phyloP scores from a whole-genome alignment of 768 basidiomycete genomes.

The Trametes villosa region DNA sequence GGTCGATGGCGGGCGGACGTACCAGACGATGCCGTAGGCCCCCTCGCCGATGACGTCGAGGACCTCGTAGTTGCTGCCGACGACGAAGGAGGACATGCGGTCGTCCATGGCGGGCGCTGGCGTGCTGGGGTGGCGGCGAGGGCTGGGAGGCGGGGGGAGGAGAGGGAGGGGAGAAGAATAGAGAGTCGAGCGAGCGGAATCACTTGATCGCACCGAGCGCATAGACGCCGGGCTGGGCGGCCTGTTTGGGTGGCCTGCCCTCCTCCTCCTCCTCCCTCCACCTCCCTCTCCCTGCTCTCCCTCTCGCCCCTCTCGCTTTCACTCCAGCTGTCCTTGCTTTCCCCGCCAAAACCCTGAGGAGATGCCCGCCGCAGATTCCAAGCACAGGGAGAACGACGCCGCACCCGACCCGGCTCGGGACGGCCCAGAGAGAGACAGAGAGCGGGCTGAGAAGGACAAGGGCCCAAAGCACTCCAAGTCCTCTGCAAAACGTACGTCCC shows the following conservation, averaged over 20 bases:
- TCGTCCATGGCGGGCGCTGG: slow-evolving; percentile 32
- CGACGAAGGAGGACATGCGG: slow-evolving; percentile 36
- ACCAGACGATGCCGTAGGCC: slow-evolving; percentile 93
- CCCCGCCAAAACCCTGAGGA: background rate
- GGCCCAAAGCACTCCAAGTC: slow-evolving; percentile 26
- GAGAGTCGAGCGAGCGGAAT: background rate
- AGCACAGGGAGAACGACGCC: slow-evolving; percentile 24
- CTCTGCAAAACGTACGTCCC: slow-evolving; percentile 28
- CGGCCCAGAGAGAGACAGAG: slow-evolving; percentile 21
- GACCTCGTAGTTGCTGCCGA: slow-evolving; percentile 79
- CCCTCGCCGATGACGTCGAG: slow-evolving; percentile 89
- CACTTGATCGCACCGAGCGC: background rate
- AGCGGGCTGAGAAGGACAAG: slow-evolving; percentile 27
- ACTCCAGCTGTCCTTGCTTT: background rate
- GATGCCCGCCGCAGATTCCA: slow-evolving; percentile 26
- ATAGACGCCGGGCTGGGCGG: background rate
- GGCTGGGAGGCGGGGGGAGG: slow-evolving; percentile 2
- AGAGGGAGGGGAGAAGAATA: background rate
- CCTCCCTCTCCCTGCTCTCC: background rate
- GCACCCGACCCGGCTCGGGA: slow-evolving; percentile 19
- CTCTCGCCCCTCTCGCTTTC: background rate
- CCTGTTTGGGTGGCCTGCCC: background rate
- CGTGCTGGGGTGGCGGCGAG: slow-evolving; percentile 1
- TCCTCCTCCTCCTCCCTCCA: background rate
- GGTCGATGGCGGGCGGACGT: slow-evolving; percentile 14